Conservation (phyloP, 352 stramenopile genomes). For the Phytophthora brassicae region DNA sequence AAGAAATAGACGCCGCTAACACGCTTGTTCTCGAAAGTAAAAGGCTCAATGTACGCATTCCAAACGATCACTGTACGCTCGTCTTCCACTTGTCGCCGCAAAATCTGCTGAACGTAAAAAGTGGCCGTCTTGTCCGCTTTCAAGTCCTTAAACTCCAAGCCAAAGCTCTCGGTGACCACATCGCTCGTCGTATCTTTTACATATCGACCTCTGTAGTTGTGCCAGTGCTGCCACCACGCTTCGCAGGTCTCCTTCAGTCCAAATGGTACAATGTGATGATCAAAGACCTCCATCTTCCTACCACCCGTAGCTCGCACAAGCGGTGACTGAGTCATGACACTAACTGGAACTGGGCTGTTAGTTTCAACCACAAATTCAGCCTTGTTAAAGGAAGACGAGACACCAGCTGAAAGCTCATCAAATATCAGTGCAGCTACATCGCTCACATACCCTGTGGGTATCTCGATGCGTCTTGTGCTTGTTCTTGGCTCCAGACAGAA, state of each 20-base stretch:
- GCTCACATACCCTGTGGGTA: slow-evolving; percentile 20
- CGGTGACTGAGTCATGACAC: slow-evolving; percentile 21
- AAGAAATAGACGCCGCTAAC: slow-evolving; percentile 43
- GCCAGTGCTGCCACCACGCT: slow-evolving; percentile 39
- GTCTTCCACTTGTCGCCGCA: slow-evolving; percentile 53
- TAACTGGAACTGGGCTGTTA: slow-evolving; percentile 13
- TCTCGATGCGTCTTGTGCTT: slow-evolving; percentile 2
- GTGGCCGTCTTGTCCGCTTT: slow-evolving; percentile 44
- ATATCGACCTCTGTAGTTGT: slow-evolving; percentile 27
- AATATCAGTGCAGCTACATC: slow-evolving; percentile 32
- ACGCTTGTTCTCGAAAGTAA: slow-evolving; percentile 46
- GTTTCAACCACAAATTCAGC: slow-evolving; percentile 35
- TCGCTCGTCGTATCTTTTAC: slow-evolving; percentile 31
- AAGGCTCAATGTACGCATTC: slow-evolving; percentile 50
- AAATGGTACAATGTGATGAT: slow-evolving; percentile 36
- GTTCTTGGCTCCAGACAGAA: too few species aligned
- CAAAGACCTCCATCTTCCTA: slow-evolving; percentile 41
- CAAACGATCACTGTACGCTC: slow-evolving; percentile 63
- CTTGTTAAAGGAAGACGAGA: slow-evolving; percentile 38
- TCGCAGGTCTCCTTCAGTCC: slow-evolving; percentile 28
- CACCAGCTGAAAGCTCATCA: slow-evolving; percentile 33
- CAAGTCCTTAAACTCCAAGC: slow-evolving; percentile 43
- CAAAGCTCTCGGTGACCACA: slow-evolving; percentile 55
- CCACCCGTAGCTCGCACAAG: slow-evolving; percentile 34
- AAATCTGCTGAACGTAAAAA: slow-evolving; percentile 57